Conservation (phyloP, 805 yeast genomes). For the Blastobotrys mokoenaii region DNA sequence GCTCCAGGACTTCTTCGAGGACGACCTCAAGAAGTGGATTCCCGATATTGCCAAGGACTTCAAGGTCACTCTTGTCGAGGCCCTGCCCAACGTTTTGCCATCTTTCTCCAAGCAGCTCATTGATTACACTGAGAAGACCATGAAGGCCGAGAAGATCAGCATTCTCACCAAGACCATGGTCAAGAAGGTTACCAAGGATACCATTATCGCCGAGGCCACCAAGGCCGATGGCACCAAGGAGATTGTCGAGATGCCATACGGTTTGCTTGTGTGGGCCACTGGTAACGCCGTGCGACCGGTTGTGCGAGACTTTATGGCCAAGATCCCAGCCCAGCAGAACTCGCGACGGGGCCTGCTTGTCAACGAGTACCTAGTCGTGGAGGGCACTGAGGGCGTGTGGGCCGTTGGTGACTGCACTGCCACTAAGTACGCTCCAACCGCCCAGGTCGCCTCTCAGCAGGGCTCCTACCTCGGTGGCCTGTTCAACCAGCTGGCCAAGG, state of each 20-base stretch:
- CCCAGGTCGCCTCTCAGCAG: conserved; percentile 95
- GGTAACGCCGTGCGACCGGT: conserved; percentile 88
- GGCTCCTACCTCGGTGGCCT: conserved; percentile 72
- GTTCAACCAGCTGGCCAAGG: conserved; percentile 45
- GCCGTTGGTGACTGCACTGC: conserved; percentile 93
- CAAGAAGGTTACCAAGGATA: conserved; percentile 65
- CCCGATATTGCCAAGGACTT: conserved; percentile 79
- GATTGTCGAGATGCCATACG: conserved; percentile 67
- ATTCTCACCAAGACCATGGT: conserved; percentile 82
- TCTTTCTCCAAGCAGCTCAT: conserved; percentile 36
- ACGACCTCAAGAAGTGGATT: conserved; percentile 82
- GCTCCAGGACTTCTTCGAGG: conserved; percentile 86
- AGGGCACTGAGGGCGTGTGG: conserved; percentile 75
- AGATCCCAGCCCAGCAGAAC: conserved; percentile 62
- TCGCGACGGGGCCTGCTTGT: conserved; percentile 88
- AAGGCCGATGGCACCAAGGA: conserved; percentile 58
- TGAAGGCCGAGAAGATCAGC: conserved; percentile 59
- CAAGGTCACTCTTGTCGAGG: conserved; percentile 80
- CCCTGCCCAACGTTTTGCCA: conserved; percentile 76
- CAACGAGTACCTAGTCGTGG: conserved; percentile 71
- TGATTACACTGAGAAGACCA: conserved; percentile 70
- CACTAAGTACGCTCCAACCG: conserved; percentile 89
- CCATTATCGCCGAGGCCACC: conserved; percentile 63
- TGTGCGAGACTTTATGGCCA: conserved; percentile 53
- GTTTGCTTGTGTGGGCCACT: conserved; percentile 94